Percentiles rank a stretch among this genome's conserved stretches.
Evolutionary conservation across 2,329 filamentous ascomycete genomes (phyloP).

Genomic region (Cryphonectria naterciae): DNA sequence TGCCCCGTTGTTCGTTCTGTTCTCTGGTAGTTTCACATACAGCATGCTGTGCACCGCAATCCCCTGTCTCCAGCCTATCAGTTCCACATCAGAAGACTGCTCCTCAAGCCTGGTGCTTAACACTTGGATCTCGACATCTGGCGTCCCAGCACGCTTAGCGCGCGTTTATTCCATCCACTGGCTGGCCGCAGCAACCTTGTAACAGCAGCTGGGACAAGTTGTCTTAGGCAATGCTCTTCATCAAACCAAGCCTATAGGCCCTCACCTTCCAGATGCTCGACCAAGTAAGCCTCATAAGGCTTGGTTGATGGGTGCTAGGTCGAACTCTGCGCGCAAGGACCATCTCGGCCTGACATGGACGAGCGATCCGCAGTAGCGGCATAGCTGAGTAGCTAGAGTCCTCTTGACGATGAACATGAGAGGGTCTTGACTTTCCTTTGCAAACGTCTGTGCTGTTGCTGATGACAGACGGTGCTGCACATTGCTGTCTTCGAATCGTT

Average conservation of each 20-base stretch:
- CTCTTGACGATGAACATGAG: not conserved
- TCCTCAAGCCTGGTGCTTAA: not conserved
- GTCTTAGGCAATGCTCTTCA: not conserved
- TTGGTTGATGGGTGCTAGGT: not conserved
- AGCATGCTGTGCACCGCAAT: not conserved
- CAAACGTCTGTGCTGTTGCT: not conserved
- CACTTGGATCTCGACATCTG: not conserved
- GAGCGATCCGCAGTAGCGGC: not conserved
- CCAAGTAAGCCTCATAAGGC: not conserved
- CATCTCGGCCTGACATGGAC: not conserved
- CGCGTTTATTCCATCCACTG: not conserved
- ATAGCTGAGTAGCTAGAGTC: not conserved
- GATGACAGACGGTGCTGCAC: not conserved
- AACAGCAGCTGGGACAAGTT: not conserved
- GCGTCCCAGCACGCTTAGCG: not conserved
- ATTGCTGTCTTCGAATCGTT: not conserved
- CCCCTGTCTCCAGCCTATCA: not conserved
- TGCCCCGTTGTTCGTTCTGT: not conserved
- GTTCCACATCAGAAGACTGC: not conserved
- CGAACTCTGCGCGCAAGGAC: not conserved
- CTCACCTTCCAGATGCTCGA: not conserved
- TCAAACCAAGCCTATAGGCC: not conserved
- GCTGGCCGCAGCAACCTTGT: not conserved
- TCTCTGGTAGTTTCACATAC: not conserved
- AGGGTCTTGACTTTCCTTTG: not conserved